A percentile compares a stretch with the other conserved stretches of the same genome.
phyloP scores from a whole-genome alignment of 177 flowering plant genomes.

The Telopea speciosissima region DNA sequence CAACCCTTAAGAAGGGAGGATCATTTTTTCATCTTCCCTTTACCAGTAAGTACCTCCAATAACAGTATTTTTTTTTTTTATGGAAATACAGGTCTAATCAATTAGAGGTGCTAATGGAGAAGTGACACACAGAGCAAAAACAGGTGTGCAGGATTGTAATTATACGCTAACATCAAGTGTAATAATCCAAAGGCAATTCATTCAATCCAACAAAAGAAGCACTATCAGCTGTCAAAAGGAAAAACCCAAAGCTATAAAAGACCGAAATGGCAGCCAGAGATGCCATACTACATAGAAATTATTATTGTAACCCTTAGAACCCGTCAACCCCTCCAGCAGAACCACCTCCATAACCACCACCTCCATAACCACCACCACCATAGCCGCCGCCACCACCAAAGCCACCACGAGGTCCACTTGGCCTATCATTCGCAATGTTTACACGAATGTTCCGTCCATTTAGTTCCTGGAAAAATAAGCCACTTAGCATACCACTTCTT shows the following conservation, averaged over 20 bases:
- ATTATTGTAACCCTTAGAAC: not conserved
- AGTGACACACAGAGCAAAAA: no score
- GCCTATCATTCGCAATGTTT: conserved; percentile 41
- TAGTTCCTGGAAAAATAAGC: conserved; percentile 37
- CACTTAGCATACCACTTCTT: not conserved
- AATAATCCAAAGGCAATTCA: not conserved
- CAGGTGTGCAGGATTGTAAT: no score
- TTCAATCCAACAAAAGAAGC: not conserved
- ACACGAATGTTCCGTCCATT: conserved; percentile 51
- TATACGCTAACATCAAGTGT: no score
- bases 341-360: conserved; percentile 23
- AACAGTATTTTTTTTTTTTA: no score
- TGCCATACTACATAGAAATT: not conserved
- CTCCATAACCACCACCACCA: conserved; percentile 18
- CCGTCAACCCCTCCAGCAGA: conserved; percentile 7
- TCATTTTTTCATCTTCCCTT: no score
- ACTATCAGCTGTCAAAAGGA: not conserved
- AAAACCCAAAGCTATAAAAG: no score
- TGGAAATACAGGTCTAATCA: no score
- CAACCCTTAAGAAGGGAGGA: no score
- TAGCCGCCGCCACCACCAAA: conserved; percentile 17
- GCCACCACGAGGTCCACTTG: conserved; percentile 23
- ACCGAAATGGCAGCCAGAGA: not conserved
- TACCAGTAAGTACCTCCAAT: no score
- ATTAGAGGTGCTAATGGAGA: no score